phyloP scores from a whole-genome alignment of 176 grass and related monocot genomes.

The Phoenix roebelenii region DNA sequence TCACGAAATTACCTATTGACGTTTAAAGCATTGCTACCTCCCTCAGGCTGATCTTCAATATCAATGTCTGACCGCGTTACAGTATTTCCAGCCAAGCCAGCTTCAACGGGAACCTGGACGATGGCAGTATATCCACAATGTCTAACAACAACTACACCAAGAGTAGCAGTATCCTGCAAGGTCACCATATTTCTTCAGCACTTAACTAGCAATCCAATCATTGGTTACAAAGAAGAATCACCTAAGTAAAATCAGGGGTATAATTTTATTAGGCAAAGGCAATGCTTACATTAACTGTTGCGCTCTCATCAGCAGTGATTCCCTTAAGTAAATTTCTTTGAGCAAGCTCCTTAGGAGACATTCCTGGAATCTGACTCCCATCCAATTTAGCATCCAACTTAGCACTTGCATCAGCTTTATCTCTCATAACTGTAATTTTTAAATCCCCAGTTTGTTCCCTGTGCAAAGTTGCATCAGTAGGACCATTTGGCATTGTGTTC shows the following conservation, averaged over 20 bases:
- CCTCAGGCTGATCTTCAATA: conserved; percentile 84
- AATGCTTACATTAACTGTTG: conserved; percentile 70
- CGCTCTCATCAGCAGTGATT: conserved; percentile 92
- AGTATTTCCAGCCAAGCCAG: conserved; percentile 30
- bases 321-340: conserved; percentile 86
- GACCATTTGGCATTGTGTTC: conserved; percentile 33
- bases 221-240: background rate
- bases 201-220: conserved; percentile 13
- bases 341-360: conserved; percentile 62
- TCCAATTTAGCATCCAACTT: conserved; percentile 80
- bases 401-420: conserved; percentile 54
- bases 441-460: conserved; percentile 72
- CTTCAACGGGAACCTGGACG: conserved; percentile 76
- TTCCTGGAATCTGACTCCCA: conserved; percentile 61
- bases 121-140: conserved; percentile 89
- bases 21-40: conserved; percentile 87
- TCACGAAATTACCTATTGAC: conserved; percentile 63
- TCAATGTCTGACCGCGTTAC: conserved; percentile 44
- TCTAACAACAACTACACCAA: conserved; percentile 81
- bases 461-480: conserved; percentile 27
- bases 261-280: conserved; percentile 8
- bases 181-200: conserved; percentile 21
- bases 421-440: conserved; percentile 69
- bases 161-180: conserved; percentile 79
- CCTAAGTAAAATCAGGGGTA: background rate